Conservation (phyloP, 257 asterid genomes). For the Scutellaria minor region DNA sequence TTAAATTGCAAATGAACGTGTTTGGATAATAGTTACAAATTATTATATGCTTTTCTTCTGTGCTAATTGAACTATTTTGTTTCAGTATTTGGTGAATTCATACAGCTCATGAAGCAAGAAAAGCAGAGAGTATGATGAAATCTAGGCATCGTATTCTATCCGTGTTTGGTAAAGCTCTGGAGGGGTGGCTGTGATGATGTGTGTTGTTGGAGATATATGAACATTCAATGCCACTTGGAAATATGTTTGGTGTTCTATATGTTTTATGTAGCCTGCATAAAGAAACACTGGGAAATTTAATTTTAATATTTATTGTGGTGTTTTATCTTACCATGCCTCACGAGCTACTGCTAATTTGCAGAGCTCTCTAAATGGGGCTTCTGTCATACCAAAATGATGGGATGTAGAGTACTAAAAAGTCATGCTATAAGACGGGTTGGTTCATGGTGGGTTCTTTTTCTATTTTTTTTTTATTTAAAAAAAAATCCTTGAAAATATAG, state of each 20-base stretch:
- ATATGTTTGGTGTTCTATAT: background rate
- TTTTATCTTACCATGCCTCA: no score
- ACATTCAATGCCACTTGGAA: background rate
- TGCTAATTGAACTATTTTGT: conserved; percentile 30
- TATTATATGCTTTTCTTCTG: background rate
- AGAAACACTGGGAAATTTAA: no score
- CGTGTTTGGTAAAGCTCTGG: conserved; percentile 10
- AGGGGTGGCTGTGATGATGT: conserved; percentile 19
- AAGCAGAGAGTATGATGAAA: conserved; percentile 39
- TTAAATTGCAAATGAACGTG: background rate
- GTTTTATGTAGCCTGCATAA: no score
- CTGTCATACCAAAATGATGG: no score
- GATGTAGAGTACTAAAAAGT: no score
- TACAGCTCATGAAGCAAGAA: conserved; percentile 57
- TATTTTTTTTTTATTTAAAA: no score
- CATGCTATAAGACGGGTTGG: no score
- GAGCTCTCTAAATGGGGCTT: no score
- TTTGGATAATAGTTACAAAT: background rate
- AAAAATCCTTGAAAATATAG: no score
- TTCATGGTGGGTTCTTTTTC: no score
- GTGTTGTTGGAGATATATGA: conserved; percentile 21
- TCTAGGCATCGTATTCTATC: conserved; percentile 1
- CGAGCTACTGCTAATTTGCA: no score
- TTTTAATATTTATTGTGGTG: no score
- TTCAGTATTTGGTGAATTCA: conserved; percentile 61